Conservation (phyloP, 306 rosid genomes). For the Gillenia trifoliata region DNA sequence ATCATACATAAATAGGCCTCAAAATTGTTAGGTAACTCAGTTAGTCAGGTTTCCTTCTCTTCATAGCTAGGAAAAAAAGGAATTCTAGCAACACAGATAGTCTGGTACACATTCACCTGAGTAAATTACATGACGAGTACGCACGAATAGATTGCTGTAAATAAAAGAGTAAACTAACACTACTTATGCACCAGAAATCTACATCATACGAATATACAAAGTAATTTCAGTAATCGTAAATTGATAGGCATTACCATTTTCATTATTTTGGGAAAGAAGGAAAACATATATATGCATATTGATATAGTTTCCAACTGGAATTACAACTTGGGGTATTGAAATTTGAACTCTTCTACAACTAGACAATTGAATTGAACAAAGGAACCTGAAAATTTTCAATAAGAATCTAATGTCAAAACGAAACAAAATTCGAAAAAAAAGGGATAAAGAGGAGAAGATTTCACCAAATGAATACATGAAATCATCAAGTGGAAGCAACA, state of each 20-base stretch:
- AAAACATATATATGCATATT: no score
- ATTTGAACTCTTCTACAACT: not conserved
- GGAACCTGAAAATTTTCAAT: not conserved
- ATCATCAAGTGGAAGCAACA: slow-evolving; percentile 35
- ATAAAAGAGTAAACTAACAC: not conserved
- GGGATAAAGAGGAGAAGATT: not conserved
- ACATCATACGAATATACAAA: not conserved
- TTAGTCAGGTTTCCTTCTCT: not conserved
- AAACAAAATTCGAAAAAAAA: not conserved
- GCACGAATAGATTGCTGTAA: not conserved
- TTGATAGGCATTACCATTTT: not conserved
- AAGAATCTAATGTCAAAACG: not conserved
- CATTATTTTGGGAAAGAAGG: not conserved
- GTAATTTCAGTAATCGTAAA: not conserved
- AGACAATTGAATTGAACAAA: not conserved
- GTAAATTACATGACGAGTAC: no score
- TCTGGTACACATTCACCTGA: no score
- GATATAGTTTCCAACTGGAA: not conserved
- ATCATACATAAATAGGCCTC: no score
- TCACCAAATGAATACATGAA: not conserved
- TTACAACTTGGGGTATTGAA: not conserved
- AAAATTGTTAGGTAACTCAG: not conserved
- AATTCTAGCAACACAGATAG: not conserved
- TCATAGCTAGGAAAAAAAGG: not conserved
- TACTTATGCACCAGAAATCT: not conserved